Evolutionary conservation across 108 stramenopile species (phyloP).

Genomic region (Nitzschia sp.): DNA sequence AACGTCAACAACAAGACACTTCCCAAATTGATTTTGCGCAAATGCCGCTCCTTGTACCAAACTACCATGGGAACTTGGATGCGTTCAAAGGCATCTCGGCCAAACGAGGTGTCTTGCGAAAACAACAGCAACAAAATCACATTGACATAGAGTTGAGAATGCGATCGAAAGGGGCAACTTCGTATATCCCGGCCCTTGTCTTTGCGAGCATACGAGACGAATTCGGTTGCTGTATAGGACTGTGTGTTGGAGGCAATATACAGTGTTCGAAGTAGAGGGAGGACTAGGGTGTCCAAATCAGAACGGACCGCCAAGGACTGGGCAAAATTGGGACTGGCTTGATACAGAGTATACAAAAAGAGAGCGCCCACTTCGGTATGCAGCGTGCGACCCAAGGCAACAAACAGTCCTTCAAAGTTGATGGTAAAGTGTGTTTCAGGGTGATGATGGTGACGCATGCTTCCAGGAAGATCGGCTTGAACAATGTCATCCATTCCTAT

Average conservation of each 20-base stretch:
- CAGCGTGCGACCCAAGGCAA: conserved; percentile 53
- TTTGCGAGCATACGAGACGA: background rate
- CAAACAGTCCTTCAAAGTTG: conserved; percentile 77
- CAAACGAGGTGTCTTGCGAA: conserved; percentile 82
- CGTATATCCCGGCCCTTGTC: conserved; percentile 27
- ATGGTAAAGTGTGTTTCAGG: conserved; percentile 34
- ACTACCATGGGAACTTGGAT: conserved; percentile 42
- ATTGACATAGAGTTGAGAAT: conserved; percentile 79
- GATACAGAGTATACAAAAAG: conserved; percentile 67
- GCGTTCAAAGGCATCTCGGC: conserved; percentile 70
- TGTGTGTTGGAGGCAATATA: conserved; percentile 42
- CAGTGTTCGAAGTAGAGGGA: conserved; percentile 67
- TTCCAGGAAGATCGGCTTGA: conserved; percentile 7
- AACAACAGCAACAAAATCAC: conserved; percentile 78
- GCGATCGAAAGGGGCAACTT: conserved; percentile 66
- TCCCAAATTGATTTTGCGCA: conserved; percentile 69
- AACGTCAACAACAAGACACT: conserved; percentile 67
- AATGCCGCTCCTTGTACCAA: conserved; percentile 80
- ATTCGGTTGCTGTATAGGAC: conserved; percentile 28
- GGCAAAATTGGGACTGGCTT: conserved; percentile 71
- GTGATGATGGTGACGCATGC: background rate
- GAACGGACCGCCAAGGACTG: conserved; percentile 59
- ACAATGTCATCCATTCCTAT: conserved; percentile 13
- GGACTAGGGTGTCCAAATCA: conserved; percentile 70
- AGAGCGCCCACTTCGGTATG: conserved; percentile 76